These are phyloP conservation scores for Coniferiporia sulphurascens DNA, from an alignment of 1,284 basidiomycete species.

Conservation along the genomic window DNA sequence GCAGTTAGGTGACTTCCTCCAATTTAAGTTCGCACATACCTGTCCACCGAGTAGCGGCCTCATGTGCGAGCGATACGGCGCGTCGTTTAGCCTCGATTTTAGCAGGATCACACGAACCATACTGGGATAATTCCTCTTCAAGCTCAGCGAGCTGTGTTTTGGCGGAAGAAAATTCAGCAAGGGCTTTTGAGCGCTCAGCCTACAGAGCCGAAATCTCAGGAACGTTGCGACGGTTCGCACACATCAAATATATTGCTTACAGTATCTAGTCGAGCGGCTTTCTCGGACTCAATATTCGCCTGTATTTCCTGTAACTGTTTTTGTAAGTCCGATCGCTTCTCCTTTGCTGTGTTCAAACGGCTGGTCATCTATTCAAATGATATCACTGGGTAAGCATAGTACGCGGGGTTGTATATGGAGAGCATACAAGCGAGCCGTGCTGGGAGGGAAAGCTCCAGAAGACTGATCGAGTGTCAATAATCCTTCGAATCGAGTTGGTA, in stretches of 20 bases:
- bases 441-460: constrained; percentile 93
- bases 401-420: not conserved
- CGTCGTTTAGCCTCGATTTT: constrained; percentile 72
- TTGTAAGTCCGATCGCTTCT: constrained; percentile 41
- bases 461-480: constrained; percentile 41
- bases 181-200: constrained; percentile 48
- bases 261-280: constrained; percentile 55
- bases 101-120: constrained; percentile 78
- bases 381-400: constrained; percentile 2
- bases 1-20: not conserved
- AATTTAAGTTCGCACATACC: constrained; percentile 42
- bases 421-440: constrained; percentile 64
- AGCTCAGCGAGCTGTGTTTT: constrained; percentile 54
- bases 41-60: constrained; percentile 81
- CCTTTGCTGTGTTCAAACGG: constrained; percentile 51
- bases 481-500: not conserved
- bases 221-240: not conserved
- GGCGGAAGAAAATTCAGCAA: constrained; percentile 46
- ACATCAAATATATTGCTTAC: constrained; percentile 36
- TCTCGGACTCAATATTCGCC: constrained; percentile 47
- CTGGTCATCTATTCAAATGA: constrained; percentile 47
- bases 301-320: constrained; percentile 45
- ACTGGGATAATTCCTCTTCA: constrained; percentile 65
- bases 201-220: constrained; percentile 26
- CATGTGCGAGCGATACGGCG: constrained; percentile 67